These are phyloP conservation scores for Flaveria robusta DNA, from an alignment of 129 eudicot species.

Conservation along the genomic window DNA sequence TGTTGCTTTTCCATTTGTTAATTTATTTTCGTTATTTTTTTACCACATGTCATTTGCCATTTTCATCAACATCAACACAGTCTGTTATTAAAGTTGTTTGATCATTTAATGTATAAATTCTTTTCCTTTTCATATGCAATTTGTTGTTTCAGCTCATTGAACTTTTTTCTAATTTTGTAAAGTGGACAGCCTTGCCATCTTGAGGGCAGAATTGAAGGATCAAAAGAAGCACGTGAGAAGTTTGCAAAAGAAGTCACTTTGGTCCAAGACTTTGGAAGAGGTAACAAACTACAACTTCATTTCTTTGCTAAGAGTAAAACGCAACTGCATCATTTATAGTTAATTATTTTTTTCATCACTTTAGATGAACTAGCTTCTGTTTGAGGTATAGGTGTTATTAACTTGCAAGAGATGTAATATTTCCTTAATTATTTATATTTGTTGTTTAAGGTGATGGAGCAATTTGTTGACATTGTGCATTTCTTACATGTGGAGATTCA, in stretches of 20 bases:
- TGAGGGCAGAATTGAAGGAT: conserved; percentile 84
- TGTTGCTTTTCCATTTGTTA: background rate
- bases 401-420: background rate
- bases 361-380: conserved; percentile 1
- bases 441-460: conserved; percentile 86
- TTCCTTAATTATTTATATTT: background rate
- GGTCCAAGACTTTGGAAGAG: conserved; percentile 95
- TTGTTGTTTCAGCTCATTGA: conserved; percentile 12
- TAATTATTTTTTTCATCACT: background rate
- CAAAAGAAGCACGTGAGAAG: conserved; percentile 87
- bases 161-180: conserved; percentile 3
- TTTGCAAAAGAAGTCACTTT: conserved; percentile 88
- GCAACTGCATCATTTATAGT: background rate
- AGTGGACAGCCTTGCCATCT: conserved; percentile 84
- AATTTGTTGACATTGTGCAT: conserved; percentile 94
- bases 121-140: background rate
- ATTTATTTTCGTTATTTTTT: background rate
- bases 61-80: background rate
- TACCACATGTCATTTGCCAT: background rate
- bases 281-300: conserved; percentile 39
- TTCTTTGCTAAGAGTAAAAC: conserved; percentile 6
- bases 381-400: conserved; percentile 5
- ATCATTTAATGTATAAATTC: background rate
- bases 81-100: too few species aligned
- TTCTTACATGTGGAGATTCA: conserved; percentile 87